These are phyloP conservation scores for Spathaspora gorwiae DNA, from an alignment of 805 yeast genomes.

Conservation along the genomic window DNA sequence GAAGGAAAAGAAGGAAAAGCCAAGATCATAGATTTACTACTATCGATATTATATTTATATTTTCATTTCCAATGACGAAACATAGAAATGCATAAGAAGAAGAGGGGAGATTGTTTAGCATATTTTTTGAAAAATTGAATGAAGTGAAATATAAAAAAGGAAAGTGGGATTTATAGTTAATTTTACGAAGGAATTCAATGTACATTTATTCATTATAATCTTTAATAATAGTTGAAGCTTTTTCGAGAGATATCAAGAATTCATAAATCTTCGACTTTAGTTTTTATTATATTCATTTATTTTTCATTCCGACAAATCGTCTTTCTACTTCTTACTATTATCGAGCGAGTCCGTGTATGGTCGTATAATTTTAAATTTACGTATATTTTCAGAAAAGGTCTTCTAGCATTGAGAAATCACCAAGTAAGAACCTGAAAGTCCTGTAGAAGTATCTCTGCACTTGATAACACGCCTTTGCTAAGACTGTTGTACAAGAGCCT, in stretches of 20 bases:
- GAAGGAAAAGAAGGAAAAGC: constrained; percentile 99
- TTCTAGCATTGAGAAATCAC: background rate
- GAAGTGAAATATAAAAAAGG: too few species aligned
- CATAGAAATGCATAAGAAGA: background rate
- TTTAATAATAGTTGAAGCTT: too few species aligned
- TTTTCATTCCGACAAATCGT: too few species aligned
- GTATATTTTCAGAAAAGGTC: background rate
- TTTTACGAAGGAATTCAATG: background rate
- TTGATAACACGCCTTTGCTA: background rate
- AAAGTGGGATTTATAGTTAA: background rate
- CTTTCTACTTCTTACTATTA: too few species aligned
- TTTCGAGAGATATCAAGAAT: too few species aligned
- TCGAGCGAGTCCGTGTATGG: constrained; percentile 4
- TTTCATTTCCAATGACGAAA: background rate
- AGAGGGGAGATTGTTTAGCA: too few species aligned
- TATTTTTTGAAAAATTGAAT: too few species aligned
- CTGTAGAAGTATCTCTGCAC: background rate
- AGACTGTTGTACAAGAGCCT: background rate
- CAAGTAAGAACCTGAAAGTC: too few species aligned
- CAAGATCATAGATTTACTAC: constrained; percentile 77
- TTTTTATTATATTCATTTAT: too few species aligned
- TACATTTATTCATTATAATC: background rate
- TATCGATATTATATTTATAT: background rate
- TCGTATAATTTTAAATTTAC: constrained; percentile 4
- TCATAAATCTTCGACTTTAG: background rate